phyloP scores from a whole-genome alignment of 2,329 filamentous ascomycete genomes.

The Leptographium procerum region DNA sequence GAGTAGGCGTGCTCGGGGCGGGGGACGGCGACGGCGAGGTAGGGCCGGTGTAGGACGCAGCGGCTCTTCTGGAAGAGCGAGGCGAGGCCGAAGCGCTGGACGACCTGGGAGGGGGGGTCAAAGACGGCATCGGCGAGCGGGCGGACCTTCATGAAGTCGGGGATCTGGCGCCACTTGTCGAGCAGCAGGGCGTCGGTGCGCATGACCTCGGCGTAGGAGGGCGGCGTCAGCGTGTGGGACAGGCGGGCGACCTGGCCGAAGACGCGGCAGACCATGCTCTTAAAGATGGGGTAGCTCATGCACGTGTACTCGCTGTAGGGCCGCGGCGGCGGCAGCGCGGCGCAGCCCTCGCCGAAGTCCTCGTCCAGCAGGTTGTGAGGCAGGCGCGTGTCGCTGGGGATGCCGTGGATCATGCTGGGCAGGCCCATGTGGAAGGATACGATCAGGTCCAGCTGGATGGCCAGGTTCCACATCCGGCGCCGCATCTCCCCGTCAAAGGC shows the following conservation, averaged over 20 bases:
- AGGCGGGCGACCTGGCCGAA: conserved; percentile 39
- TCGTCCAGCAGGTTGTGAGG: conserved; percentile 54
- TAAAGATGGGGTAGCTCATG: conserved; percentile 43
- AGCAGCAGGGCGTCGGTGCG: conserved; percentile 33
- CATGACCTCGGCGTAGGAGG: conserved; percentile 37
- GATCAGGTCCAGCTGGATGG: conserved; percentile 48
- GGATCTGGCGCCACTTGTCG: conserved; percentile 33
- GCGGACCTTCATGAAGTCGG: conserved; percentile 34
- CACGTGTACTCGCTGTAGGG: conserved; percentile 48
- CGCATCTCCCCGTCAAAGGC: conserved; percentile 44
- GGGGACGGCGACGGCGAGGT: conserved; percentile 31
- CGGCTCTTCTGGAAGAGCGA: conserved; percentile 43
- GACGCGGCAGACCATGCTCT: conserved; percentile 33
- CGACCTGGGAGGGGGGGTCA: conserved; percentile 33
- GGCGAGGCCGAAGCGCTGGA: conserved; percentile 42
- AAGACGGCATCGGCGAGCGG: conserved; percentile 37
- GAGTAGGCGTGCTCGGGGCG: conserved; percentile 39
- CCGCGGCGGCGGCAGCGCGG: conserved; percentile 42
- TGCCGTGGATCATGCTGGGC: conserved; percentile 51
- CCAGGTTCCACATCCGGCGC: conserved; percentile 40
- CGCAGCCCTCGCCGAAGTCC: conserved; percentile 47
- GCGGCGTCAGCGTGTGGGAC: conserved; percentile 35
- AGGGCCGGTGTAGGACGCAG: conserved; percentile 44
- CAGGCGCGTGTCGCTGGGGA: conserved; percentile 50
- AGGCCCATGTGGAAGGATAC: conserved; percentile 58